Evolutionary conservation across 2,329 filamentous ascomycete species (phyloP), one percentile per base, ranked within the genome.

Genomic region (Fusarium acutatum): DNA sequence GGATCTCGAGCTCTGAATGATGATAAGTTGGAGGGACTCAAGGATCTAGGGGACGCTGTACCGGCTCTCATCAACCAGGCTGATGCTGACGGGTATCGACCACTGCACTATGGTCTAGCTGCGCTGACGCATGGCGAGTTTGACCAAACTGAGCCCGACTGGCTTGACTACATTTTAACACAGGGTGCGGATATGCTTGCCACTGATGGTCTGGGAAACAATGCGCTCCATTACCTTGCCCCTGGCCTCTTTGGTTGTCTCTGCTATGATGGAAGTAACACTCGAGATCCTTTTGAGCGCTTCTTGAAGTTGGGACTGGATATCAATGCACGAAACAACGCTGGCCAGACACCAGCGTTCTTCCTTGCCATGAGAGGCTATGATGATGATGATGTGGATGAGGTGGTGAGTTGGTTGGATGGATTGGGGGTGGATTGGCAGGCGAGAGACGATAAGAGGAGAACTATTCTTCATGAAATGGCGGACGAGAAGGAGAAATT

Each of bases 91-190:
- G 74, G 74, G 6, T 73, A 65, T 30, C 58, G 46, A 22, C 74
- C 74, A 11, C 40, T 76, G 4, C 69, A 75, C 24, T 75, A 76
- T 32, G 69, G 58, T 4, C 44, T 73, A 14, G 60, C 47, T 6
- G 14, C n/a, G 15, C 34, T 67, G n/a, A 15, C 47, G 22, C 17
- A 28, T 24, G 43, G 50, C 20, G 20, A 20, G n/a, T 30, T 35
- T 32, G 20, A 32, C 8, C 28, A 35, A 3, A 32, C 26, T 17
- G 56, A 52, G 20, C 26, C 34, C 9, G 35, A 37, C n/a, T 67
- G 69, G 61, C 47, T 75, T 24, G 59, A 67, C 20, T 61, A 64
- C 41, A 28, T 75, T 20, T 43, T 64, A 17, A 44, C 58, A 20
- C 64, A 64, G 5, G 69, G 64, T 5, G 66, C 50, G 10, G 71